Evolutionary conservation across 352 stramenopile genomes (phyloP).

Genomic region (Phytophthora agathidicida): DNA sequence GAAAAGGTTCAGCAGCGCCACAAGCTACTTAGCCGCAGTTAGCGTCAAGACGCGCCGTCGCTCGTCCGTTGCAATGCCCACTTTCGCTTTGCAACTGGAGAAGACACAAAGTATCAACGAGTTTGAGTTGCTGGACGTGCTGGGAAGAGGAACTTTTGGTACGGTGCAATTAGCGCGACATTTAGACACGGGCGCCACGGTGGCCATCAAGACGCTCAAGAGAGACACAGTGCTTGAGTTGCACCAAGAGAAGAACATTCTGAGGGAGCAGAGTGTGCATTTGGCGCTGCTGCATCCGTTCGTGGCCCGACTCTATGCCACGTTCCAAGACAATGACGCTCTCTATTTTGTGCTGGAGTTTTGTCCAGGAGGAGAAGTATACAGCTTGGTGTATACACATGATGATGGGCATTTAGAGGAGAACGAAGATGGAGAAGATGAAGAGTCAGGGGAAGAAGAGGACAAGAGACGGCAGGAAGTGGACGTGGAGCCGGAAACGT

Average conservation of each 20-base stretch:
- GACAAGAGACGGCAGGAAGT: conserved; percentile 23
- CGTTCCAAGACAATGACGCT: conserved; percentile 74
- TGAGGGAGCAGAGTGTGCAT: conserved; percentile 74
- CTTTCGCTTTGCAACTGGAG: conserved; percentile 33
- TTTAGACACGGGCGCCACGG: conserved; percentile 48
- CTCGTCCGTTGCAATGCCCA: conserved; percentile 18
- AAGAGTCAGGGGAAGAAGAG: conserved; percentile 26
- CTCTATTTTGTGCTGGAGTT: conserved; percentile 85
- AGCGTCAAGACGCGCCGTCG: conserved; percentile 21
- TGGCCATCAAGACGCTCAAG: conserved; percentile 68
- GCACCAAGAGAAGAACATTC: conserved; percentile 71
- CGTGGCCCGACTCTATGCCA: conserved; percentile 62
- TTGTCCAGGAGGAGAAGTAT: conserved; percentile 77
- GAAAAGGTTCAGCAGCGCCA: conserved; percentile 28
- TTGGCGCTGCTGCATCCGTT: conserved; percentile 63
- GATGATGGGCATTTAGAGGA: conserved; percentile 39
- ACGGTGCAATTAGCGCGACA: conserved; percentile 73
- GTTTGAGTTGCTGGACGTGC: conserved; percentile 64
- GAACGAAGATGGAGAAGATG: conserved; percentile 19
- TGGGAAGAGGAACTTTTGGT: conserved; percentile 76
- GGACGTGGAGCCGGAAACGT: conserved; percentile 18
- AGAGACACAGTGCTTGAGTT: conserved; percentile 54
- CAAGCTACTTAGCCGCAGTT: conserved; percentile 26
- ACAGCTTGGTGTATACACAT: conserved; percentile 84
- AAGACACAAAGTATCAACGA: conserved; percentile 39